These are phyloP conservation scores for Diaporthe sp. DNA, from an alignment of 2,329 filamentous ascomycete genomes.

Conservation along the genomic window DNA sequence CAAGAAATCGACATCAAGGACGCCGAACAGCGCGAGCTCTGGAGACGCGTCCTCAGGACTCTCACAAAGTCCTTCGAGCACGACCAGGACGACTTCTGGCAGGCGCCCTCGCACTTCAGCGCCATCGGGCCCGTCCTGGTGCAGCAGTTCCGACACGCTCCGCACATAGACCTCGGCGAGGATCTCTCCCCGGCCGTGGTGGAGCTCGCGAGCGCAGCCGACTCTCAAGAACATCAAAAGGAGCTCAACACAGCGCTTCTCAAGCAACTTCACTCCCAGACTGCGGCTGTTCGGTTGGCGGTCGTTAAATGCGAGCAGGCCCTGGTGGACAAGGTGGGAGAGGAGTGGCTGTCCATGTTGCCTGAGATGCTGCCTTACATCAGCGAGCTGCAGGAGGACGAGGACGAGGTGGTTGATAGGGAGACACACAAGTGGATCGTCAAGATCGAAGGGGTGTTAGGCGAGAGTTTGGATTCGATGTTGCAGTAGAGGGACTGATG, in stretches of 20 bases:
- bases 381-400: constrained; percentile 94
- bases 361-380: constrained; percentile 98
- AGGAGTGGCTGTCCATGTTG: constrained; percentile 92
- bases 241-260: constrained; percentile 85
- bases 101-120: constrained; percentile 87
- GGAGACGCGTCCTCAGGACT: constrained; percentile 77
- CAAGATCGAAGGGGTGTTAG: constrained; percentile 88
- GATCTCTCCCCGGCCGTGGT: constrained; percentile 81
- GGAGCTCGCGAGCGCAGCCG: constrained; percentile 82
- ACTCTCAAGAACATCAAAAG: constrained; percentile 91
- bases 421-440: constrained; percentile 93
- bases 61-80: constrained; percentile 84
- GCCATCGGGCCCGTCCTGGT: constrained; percentile 78
- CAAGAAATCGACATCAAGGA: constrained; percentile 56
- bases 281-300: constrained; percentile 79
- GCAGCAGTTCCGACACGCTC: constrained; percentile 70
- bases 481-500: constrained; percentile 71
- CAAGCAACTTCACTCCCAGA: constrained; percentile 80
- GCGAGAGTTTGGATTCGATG: constrained; percentile 93
- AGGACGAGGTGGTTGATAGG: constrained; percentile 91
- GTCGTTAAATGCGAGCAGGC: constrained; percentile 86
- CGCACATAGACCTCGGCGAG: constrained; percentile 55
- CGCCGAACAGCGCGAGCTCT: constrained; percentile 70
- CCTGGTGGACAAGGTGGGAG: constrained; percentile 83
- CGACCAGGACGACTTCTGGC: constrained; percentile 97